A percentile compares a stretch with the other conserved stretches of the same genome.
phyloP scores from a whole-genome alignment of 371 early-diverging fungal species.

The Mortierella sp. region DNA sequence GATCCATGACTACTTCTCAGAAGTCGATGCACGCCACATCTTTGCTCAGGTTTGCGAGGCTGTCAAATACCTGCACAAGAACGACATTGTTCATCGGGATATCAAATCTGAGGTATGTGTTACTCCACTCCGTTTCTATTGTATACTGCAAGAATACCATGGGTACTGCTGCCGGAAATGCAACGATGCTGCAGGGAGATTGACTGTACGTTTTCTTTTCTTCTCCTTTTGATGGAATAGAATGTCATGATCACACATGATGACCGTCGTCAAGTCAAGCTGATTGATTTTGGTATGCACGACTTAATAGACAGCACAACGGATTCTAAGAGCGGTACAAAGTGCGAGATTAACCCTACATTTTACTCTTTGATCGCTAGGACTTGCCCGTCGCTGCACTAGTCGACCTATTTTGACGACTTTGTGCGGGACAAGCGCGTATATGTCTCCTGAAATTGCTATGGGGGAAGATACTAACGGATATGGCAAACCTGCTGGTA shows the following conservation, averaged over 20 bases:
- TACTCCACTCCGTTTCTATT: too few relatives aligned
- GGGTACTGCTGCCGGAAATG: too few relatives aligned
- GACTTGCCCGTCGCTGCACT: constrained; percentile 18
- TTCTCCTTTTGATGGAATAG: constrained; percentile 8
- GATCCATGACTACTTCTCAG: constrained; percentile 1
- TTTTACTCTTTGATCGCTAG: not conserved
- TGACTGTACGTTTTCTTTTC: not conserved
- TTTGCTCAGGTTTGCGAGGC: constrained; percentile 28
- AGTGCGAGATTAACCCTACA: not conserved
- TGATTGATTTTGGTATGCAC: constrained; percentile 47
- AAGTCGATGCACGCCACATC: constrained; percentile 14
- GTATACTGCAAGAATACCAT: not conserved
- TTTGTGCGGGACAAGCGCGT: constrained; percentile 27
- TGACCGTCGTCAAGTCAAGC: constrained; percentile 1
- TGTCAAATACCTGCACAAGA: constrained; percentile 27
- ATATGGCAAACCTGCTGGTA: constrained; percentile 30
- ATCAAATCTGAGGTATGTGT: constrained; percentile 52
- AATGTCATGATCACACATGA: constrained; percentile 29
- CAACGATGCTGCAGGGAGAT: too few relatives aligned
- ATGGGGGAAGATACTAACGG: constrained; percentile 19
- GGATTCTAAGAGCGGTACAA: not conserved
- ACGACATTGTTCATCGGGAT: constrained; percentile 38
- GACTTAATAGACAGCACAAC: too few relatives aligned
- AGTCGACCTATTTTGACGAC: constrained; percentile 3
- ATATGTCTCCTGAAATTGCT: constrained; percentile 41